These are phyloP conservation scores for Cicer cuneatum DNA, from an alignment of 306 rosid species.

Conservation along the genomic window DNA sequence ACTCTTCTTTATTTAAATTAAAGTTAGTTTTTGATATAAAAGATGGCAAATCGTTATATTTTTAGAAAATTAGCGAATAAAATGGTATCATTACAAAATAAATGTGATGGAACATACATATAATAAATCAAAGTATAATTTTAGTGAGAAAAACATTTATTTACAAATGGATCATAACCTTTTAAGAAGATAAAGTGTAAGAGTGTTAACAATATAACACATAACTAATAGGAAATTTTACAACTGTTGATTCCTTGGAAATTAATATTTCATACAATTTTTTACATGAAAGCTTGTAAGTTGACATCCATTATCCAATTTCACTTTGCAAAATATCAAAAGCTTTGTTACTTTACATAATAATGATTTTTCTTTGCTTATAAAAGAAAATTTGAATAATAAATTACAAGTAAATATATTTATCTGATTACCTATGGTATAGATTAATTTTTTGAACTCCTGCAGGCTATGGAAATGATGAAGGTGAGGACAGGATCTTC, in stretches of 20 bases:
- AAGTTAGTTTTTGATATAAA: background rate
- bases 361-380: background rate
- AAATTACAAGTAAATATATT: background rate
- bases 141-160: background rate
- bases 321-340: background rate
- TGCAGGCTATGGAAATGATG: conserved; percentile 97
- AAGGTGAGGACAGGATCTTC: conserved; percentile 61
- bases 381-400: background rate
- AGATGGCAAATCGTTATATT: background rate
- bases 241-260: background rate
- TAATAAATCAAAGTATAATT: background rate
- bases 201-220: background rate
- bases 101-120: background rate
- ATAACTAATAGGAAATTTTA: background rate
- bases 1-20: no score
- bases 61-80: background rate
- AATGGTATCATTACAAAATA: background rate
- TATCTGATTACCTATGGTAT: background rate
- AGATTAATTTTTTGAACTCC: conserved; percentile 21
- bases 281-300: background rate
- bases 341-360: background rate
- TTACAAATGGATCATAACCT: background rate
- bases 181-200: background rate
- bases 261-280: background rate
- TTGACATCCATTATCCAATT: background rate